phyloP scores from a whole-genome alignment of 805 yeast species.

The Candida nitratophila region DNA sequence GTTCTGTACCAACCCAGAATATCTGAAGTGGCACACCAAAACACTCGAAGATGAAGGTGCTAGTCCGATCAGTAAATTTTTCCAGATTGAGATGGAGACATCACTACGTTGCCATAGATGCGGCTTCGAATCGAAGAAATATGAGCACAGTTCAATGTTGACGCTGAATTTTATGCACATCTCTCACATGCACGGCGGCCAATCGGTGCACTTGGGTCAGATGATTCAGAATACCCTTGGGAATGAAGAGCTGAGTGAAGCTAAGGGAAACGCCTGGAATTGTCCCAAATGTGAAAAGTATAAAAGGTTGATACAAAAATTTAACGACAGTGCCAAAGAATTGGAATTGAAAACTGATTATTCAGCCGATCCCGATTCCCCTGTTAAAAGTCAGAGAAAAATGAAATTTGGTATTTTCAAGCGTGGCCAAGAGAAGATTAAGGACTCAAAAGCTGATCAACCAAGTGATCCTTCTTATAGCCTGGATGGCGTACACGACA shows the following conservation, averaged over 20 bases:
- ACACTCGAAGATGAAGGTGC: slow-evolving; percentile 49
- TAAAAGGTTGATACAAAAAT: slow-evolving; percentile 10
- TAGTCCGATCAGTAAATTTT: slow-evolving; percentile 58
- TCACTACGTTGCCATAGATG: slow-evolving; percentile 58
- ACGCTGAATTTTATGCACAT: slow-evolving; percentile 15
- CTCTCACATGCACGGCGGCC: slow-evolving; percentile 18
- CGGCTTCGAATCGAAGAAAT: slow-evolving; percentile 51
- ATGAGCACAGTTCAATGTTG: slow-evolving; percentile 28
- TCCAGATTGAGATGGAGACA: slow-evolving; percentile 71
- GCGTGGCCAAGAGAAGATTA: slow-evolving; percentile 3
- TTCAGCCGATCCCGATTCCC: background rate
- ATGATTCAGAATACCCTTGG: slow-evolving; percentile 55
- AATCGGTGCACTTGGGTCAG: slow-evolving; percentile 39
- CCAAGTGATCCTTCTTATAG: background rate
- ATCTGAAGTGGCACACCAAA: slow-evolving; percentile 53
- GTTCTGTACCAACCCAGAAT: slow-evolving; percentile 34
- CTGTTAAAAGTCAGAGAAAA: background rate
- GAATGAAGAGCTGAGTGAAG: slow-evolving; percentile 55
- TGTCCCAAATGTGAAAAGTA: slow-evolving; percentile 61
- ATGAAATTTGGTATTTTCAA: background rate
- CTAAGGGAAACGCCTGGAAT: slow-evolving; percentile 72
- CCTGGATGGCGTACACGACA: slow-evolving; percentile 3
- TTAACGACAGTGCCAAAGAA: background rate
- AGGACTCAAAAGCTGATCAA: no score
- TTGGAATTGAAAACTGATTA: background rate